Evolutionary conservation across 257 asterid genomes (phyloP), one percentile per base, ranked within the genome.

Genomic region (Orobanche coerulescens): DNA sequence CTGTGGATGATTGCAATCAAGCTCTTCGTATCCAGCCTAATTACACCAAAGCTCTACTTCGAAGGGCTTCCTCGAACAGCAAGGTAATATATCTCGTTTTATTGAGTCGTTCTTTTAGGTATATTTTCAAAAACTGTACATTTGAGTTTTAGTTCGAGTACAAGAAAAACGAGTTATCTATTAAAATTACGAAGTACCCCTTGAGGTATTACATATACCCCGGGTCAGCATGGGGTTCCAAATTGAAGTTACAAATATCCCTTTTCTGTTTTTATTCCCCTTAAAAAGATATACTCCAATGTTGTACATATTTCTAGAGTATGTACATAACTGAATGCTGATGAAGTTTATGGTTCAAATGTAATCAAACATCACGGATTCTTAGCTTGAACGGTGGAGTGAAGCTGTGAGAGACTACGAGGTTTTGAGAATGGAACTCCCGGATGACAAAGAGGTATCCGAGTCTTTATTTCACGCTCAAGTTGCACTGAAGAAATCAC

Each of bases 381-480:
- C 76, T 48, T 64, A 93, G 99, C 96, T 93, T 42, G 96, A 86
- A 69, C 78, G 77, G 31, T 89, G 97, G 97, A 79, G 65, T 23
- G 96, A 89, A 70, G 95, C 99, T 68, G 85, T 93, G 79, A 81
- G 77, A 54, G 97, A 93, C 61, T 93, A 89, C n/a, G 95, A 83
- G 72, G 61, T 71, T 34, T 76, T 89, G 70, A 82, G 87, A 76
- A 82, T 59, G 60, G 84, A 81, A 58, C 81, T 77, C 44, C 96
- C 99, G 0, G 59, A 62, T 31, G 86, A 89, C 74, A 71, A 75
- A 1, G 96, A 81, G 52, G 81, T 89, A 55, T 92, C 97, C 0
- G 96, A 86, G 52, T 71, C 89, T 0, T 65, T 86, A 26, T 84
- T 90, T 68, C 94, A 81, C 28, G 83, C 86, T 1, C 90, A 86